Base-by-base conservation (phyloP, 352 stramenopile genomes). In the Globisporangium viniferum region DNA sequence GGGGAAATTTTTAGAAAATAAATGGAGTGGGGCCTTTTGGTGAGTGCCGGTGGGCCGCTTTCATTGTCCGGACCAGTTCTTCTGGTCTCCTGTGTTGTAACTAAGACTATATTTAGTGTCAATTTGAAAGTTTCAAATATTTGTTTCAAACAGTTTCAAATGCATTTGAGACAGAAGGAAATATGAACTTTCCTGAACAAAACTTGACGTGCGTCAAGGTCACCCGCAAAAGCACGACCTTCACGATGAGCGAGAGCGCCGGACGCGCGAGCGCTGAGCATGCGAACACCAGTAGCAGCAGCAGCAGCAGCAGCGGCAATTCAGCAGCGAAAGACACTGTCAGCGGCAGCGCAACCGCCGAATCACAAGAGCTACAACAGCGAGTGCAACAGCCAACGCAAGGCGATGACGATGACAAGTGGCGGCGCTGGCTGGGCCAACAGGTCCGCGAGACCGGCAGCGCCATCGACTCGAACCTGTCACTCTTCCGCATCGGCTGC, bases 401-500 rank as follows among this genome's bases (percentile, higher is more conserved):
- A 55, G 39, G 10, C 12, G 36, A 62, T n/a, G n/a, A 5, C 3
- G 12, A 33, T 33, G 5, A 46, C 48, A 39, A 66, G 22, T 73
- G 68, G 68, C 57, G 80, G 24, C 72, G 62, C 20, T 72, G 73
- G 71, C 59, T 86, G 18, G 78, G 80, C 46, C 44, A 60, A 62
- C 51, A 74, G 2, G 72, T 84, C 29, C 70, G 72, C 53, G 70
- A 81, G 33, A 77, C 72, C 0, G 73, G 82, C 46, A 77, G 86
- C 54, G 68, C 63, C n/a, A 79, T 94, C 36, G 86, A 94, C 67
- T 73, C 75, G 31, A 84, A 94, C 61, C 75, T 93, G 55, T 75
- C 74, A 64, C 73, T 94, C 20, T 86, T 94, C 64, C 86, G 86
- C 41, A 35, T 81, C 57, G 82, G 78, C 8, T 78, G 80, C 49